Percentiles rank a stretch among this genome's conserved stretches.
These are phyloP conservation scores for Brasenia schreberi DNA, from an alignment of 164 flowering plant species.

Conservation along the genomic window DNA sequence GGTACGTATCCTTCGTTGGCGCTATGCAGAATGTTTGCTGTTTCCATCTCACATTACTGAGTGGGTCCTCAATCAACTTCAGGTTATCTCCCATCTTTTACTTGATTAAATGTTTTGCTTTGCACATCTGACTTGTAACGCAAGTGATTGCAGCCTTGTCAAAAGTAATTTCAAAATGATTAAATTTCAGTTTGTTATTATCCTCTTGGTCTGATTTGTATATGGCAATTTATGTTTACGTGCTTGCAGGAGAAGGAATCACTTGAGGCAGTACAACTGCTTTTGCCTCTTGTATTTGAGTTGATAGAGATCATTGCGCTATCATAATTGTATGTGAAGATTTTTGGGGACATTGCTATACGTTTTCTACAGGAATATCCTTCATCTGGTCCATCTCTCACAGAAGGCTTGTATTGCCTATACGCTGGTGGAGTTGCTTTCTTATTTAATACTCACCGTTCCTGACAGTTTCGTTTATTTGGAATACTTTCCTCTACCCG, in stretches of 20 bases:
- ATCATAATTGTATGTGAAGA: conserved; percentile 74
- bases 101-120: neutral
- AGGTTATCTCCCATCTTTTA: conserved; percentile 25
- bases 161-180: neutral
- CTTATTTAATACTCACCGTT: conserved; percentile 66
- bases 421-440: conserved; percentile 80
- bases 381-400: conserved; percentile 53
- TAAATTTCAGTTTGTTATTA: neutral
- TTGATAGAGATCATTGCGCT: conserved; percentile 52
- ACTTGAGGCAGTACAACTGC: conserved; percentile 54
- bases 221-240: conserved; percentile 1
- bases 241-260: conserved; percentile 66
- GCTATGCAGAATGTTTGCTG: conserved; percentile 72
- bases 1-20: conserved; percentile 88
- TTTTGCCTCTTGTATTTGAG: conserved; percentile 73
- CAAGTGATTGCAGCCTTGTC: neutral
- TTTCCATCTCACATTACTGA: conserved; percentile 76
- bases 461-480: conserved; percentile 95
- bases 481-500: conserved; percentile 87
- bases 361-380: conserved; percentile 60
- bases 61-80: conserved; percentile 82
- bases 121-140: neutral
- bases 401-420: conserved; percentile 55
- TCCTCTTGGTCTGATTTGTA: neutral
- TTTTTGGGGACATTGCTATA: conserved; percentile 63